These are phyloP conservation scores for Brassica cretica DNA, from an alignment of 345 rosid species.

Conservation along the genomic window DNA sequence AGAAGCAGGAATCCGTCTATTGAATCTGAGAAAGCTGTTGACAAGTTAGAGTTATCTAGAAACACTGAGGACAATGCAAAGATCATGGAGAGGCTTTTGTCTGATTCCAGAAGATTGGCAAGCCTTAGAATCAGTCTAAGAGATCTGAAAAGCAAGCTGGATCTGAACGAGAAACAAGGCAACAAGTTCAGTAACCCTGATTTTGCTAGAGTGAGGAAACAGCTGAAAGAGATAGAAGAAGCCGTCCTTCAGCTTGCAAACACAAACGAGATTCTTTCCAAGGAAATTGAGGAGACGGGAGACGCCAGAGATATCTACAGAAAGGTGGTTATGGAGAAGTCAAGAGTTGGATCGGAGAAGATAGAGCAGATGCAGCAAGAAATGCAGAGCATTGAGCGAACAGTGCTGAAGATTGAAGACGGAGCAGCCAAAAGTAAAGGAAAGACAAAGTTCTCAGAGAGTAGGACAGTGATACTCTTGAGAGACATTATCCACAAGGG, in stretches of 20 bases:
- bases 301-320: slow-evolving; percentile 43
- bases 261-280: slow-evolving; percentile 51
- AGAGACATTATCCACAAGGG: slow-evolving; percentile 67
- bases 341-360: slow-evolving; percentile 68
- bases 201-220: slow-evolving; percentile 53
- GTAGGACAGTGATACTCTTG: slow-evolving; percentile 56
- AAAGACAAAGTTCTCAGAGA: slow-evolving; percentile 48
- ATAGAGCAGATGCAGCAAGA: slow-evolving; percentile 70
- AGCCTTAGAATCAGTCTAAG: slow-evolving; percentile 57
- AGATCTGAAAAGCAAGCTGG: slow-evolving; percentile 69
- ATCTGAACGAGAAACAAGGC: slow-evolving; percentile 56
- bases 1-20: slow-evolving; percentile 40
- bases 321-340: slow-evolving; percentile 56
- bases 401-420: slow-evolving; percentile 69
- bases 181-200: slow-evolving; percentile 55
- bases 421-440: slow-evolving; percentile 55
- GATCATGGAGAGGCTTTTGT: slow-evolving; percentile 68
- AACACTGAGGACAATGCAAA: slow-evolving; percentile 51
- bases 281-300: slow-evolving; percentile 54
- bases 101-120: slow-evolving; percentile 67
- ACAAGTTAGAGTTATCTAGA: slow-evolving; percentile 65
- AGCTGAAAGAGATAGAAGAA: slow-evolving; percentile 68
- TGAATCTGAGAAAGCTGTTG: slow-evolving; percentile 72
- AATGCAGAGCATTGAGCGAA: slow-evolving; percentile 67
- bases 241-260: slow-evolving; percentile 56